phyloP scores from a whole-genome alignment of 768 basidiomycete species.

The Favolaschia claudopus region DNA sequence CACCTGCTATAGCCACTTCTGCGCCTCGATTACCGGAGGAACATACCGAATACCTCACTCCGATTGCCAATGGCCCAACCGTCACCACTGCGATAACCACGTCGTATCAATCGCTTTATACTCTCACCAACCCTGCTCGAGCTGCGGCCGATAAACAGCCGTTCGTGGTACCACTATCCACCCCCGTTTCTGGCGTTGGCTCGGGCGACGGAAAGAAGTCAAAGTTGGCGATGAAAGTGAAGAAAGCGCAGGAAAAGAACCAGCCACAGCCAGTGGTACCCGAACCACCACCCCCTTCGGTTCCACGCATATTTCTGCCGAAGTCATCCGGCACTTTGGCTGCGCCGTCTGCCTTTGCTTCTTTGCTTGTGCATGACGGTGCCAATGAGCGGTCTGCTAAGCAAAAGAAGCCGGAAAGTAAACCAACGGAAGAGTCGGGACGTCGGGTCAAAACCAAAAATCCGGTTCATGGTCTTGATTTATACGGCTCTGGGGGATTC shows the following conservation, averaged over 20 bases:
- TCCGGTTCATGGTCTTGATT: conserved; percentile 42
- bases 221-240: conserved; percentile 80
- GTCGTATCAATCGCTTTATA: conserved; percentile 75
- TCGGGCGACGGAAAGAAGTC: conserved; percentile 58
- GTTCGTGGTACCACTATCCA: conserved; percentile 52
- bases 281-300: conserved; percentile 49
- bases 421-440: conserved; percentile 28
- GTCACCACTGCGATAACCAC: conserved; percentile 88
- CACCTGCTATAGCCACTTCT: conserved; percentile 27
- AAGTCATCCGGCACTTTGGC: conserved; percentile 66
- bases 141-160: conserved; percentile 49
- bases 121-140: conserved; percentile 61
- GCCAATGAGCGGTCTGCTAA: conserved; percentile 11
- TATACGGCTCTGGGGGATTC: conserved; percentile 52
- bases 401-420: conserved; percentile 3
- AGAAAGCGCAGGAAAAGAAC: conserved; percentile 60
- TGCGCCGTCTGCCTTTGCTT: conserved; percentile 80
- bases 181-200: conserved; percentile 19
- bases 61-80: conserved; percentile 84
- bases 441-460: conserved; percentile 32
- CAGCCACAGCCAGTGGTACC: conserved; percentile 37
- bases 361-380: conserved; percentile 53
- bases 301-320: conserved; percentile 66
- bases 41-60: conserved; percentile 75
- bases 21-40: conserved; percentile 49